Conservation (phyloP, 2,329 filamentous ascomycete species). For the Curvularia sp. region DNA sequence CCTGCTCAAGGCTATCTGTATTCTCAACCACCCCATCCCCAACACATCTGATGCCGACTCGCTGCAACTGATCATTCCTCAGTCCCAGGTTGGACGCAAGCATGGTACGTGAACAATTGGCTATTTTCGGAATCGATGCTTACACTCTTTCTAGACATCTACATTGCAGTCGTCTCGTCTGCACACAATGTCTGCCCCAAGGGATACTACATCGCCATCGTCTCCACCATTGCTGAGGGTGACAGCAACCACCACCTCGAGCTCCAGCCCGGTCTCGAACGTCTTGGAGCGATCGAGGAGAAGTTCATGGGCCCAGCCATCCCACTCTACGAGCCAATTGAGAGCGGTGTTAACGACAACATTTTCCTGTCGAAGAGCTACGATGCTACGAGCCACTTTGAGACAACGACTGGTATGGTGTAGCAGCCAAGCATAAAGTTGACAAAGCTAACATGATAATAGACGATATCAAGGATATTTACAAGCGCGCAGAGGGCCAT, state of each 20-base stretch:
- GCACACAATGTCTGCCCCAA: slow-evolving; percentile 98
- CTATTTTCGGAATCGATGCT: slow-evolving; percentile 14
- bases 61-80: slow-evolving; percentile 93
- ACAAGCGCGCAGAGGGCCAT: slow-evolving; percentile 80
- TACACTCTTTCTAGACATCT: slow-evolving; percentile 72
- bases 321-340: slow-evolving; percentile 89
- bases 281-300: slow-evolving; percentile 92
- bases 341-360: slow-evolving; percentile 82
- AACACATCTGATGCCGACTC: slow-evolving; percentile 91
- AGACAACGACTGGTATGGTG: slow-evolving; percentile 73
- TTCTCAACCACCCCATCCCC: slow-evolving; percentile 91
- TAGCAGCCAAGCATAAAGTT: background rate
- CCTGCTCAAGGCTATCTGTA: slow-evolving; percentile 94
- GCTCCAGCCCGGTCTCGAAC: slow-evolving; percentile 88
- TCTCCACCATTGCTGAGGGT: slow-evolving; percentile 94
- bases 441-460: slow-evolving; percentile 48
- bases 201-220: slow-evolving; percentile 98
- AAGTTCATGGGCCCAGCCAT: slow-evolving; percentile 95
- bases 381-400: slow-evolving; percentile 96
- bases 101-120: slow-evolving; percentile 69
- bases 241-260: slow-evolving; percentile 94
- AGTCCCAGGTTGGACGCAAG: slow-evolving; percentile 95
- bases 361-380: slow-evolving; percentile 99
- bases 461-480: slow-evolving; percentile 96
- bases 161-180: slow-evolving; percentile 93